Percentiles rank a stretch among this genome's conserved stretches.
Evolutionary conservation across 257 asterid genomes (phyloP).

Genomic region (Galeopsis tetrahit): DNA sequence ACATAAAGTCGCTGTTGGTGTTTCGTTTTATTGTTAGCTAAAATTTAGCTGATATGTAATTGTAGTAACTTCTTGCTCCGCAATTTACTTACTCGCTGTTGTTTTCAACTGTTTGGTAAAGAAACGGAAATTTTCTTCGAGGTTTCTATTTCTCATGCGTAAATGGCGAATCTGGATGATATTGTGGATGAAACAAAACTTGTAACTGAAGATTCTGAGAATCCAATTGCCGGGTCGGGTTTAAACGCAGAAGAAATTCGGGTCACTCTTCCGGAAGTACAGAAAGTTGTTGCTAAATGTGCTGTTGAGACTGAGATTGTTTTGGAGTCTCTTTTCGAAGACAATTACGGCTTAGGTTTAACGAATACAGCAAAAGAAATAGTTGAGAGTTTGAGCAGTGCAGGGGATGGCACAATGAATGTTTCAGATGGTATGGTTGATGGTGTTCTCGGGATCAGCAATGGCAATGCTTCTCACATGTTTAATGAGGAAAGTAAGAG

Average conservation of each 20-base stretch:
- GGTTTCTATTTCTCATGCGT: constrained; percentile 13
- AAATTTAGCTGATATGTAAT: background rate
- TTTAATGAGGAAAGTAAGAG: constrained; percentile 12
- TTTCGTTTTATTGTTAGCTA: background rate
- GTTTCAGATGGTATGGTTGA: background rate
- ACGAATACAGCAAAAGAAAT: background rate
- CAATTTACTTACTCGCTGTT: constrained; percentile 16
- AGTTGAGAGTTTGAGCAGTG: background rate
- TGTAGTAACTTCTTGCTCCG: background rate
- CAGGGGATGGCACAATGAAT: background rate
- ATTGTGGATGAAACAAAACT: constrained; percentile 23
- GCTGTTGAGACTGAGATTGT: constrained; percentile 4
- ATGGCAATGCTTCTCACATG: background rate
- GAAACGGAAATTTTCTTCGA: background rate
- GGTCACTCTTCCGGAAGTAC: constrained; percentile 13
- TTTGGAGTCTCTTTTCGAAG: background rate
- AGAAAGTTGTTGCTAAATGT: constrained; percentile 4
- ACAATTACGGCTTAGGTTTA: background rate
- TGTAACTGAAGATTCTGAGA: constrained; percentile 30
- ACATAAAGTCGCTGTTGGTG: background rate
- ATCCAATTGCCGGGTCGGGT: constrained; percentile 26
- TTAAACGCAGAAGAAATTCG: background rate
- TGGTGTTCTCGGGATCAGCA: background rate
- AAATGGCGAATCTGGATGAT: constrained; percentile 36
- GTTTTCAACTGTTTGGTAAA: constrained; percentile 8